A percentile compares a stretch with the other conserved stretches of the same genome.
Evolutionary conservation across 176 grass and related monocot genomes (phyloP).

Genomic region (Typha latifolia): DNA sequence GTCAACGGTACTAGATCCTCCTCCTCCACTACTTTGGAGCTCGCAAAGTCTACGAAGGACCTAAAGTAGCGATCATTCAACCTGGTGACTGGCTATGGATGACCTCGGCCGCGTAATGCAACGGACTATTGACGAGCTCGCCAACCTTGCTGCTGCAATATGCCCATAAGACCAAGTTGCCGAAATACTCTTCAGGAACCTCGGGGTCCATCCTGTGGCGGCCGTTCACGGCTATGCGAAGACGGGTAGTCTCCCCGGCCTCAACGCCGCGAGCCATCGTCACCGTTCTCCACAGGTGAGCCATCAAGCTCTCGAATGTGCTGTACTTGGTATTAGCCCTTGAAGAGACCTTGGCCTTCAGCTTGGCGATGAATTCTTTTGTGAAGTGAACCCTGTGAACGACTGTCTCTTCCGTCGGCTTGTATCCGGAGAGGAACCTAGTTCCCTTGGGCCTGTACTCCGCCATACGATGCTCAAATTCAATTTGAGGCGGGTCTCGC

Average conservation of each 20-base stretch:
- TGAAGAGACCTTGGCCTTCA: not conserved
- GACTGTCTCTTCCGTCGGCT: not conserved
- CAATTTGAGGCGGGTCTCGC: not conserved
- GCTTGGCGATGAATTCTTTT: not conserved
- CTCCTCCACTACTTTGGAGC: slow-evolving; percentile 21
- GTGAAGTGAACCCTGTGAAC: not conserved
- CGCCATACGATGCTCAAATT: not conserved
- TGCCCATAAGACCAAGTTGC: slow-evolving; percentile 35
- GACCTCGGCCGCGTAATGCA: too few species aligned
- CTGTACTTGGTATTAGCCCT: slow-evolving; percentile 8
- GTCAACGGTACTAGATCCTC: slow-evolving; percentile 13
- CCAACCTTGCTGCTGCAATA: not conserved
- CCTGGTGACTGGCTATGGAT: too few species aligned
- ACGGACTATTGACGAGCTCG: too few species aligned
- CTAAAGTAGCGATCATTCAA: slow-evolving; percentile 41
- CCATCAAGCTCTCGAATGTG: slow-evolving; percentile 25
- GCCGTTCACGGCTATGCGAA: slow-evolving; percentile 28
- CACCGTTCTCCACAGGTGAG: slow-evolving; percentile 33
- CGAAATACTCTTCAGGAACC: slow-evolving; percentile 27
- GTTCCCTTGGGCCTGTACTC: not conserved
- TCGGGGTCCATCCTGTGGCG: slow-evolving; percentile 11
- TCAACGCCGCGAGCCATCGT: slow-evolving; percentile 19
- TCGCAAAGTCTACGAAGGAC: slow-evolving; percentile 54
- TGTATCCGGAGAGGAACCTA: not conserved
- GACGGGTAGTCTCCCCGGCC: not conserved